These are phyloP conservation scores for Debaryomyces tyrocola DNA, from an alignment of 805 yeast species.

Conservation along the genomic window DNA sequence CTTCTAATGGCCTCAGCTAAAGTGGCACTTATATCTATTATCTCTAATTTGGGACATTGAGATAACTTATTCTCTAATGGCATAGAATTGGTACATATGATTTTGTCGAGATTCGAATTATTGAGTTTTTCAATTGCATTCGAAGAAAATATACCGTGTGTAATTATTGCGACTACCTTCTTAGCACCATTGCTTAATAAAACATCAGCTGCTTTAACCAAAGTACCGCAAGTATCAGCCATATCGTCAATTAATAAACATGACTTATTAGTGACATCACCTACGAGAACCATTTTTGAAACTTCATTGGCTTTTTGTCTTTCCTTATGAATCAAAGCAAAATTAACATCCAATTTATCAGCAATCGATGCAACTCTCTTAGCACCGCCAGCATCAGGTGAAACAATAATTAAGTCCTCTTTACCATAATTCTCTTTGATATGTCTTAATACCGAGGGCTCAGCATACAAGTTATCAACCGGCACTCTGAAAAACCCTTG, in stretches of 20 bases:
- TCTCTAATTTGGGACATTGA: slow-evolving; percentile 61
- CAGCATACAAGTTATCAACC: slow-evolving; percentile 82
- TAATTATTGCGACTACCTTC: slow-evolving; percentile 76
- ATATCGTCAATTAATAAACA: slow-evolving; percentile 83
- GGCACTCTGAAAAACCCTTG: slow-evolving; percentile 85
- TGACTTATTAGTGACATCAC: slow-evolving; percentile 74
- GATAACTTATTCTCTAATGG: slow-evolving; percentile 67
- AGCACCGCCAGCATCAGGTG: slow-evolving; percentile 92
- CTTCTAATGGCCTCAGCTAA: slow-evolving; percentile 83
- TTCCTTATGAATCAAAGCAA: slow-evolving; percentile 84
- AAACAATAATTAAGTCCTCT: slow-evolving; percentile 68
- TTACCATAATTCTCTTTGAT: slow-evolving; percentile 61
- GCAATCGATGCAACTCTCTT: slow-evolving; percentile 86
- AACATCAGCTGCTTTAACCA: slow-evolving; percentile 79
- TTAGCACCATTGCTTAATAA: slow-evolving; percentile 66
- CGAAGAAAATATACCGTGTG: slow-evolving; percentile 79
- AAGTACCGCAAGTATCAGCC: slow-evolving; percentile 89
- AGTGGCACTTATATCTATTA: slow-evolving; percentile 70
- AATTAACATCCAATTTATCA: slow-evolving; percentile 73
- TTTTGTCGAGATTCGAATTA: slow-evolving; percentile 63
- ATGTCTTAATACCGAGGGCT: slow-evolving; percentile 76
- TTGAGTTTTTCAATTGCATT: slow-evolving; percentile 72
- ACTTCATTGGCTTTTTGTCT: slow-evolving; percentile 83
- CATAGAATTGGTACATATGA: slow-evolving; percentile 79
- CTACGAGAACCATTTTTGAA: slow-evolving; percentile 80